phyloP scores from a whole-genome alignment of 2,329 filamentous ascomycete species.

The Exophiala viscosa region DNA sequence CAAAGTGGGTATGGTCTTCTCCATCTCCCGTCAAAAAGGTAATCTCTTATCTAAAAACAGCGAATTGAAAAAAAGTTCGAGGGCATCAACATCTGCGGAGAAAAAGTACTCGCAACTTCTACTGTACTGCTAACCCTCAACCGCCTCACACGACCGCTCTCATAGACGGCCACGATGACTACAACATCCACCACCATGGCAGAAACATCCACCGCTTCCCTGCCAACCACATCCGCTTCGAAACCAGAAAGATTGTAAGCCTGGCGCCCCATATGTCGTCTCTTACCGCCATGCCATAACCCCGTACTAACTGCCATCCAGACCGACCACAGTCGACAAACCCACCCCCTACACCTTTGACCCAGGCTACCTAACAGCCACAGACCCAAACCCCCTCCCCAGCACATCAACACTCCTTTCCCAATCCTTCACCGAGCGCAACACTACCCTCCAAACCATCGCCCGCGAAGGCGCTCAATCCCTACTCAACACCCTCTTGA shows the following conservation, averaged over 20 bases:
- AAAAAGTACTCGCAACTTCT: too few relatives aligned
- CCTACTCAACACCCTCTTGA: slow-evolving; percentile 90
- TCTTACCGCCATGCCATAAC: not conserved
- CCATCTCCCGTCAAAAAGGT: not conserved
- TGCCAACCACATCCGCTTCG: not conserved
- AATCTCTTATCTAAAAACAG: slow-evolving; percentile 3
- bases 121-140: too few relatives aligned
- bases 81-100: not conserved
- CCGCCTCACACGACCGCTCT: too few relatives aligned
- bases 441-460: slow-evolving; percentile 65
- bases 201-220: not conserved
- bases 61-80: not conserved
- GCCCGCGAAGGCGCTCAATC: slow-evolving; percentile 89
- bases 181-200: slow-evolving; percentile 13
- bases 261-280: slow-evolving; percentile 1
- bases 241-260: slow-evolving; percentile 43
- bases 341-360: slow-evolving; percentile 91
- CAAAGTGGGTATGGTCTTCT: too few relatives aligned
- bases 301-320: slow-evolving; percentile 2
- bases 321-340: slow-evolving; percentile 60
- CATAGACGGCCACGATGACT: not conserved
- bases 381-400: slow-evolving; percentile 78
- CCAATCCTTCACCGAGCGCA: slow-evolving; percentile 44
- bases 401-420: slow-evolving; percentile 44
- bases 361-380: slow-evolving; percentile 78